Percentiles rank a stretch among this genome's conserved stretches.
These are phyloP conservation scores for Cucurbitaria berberidis DNA, from an alignment of 2,329 filamentous ascomycete genomes.

Conservation along the genomic window DNA sequence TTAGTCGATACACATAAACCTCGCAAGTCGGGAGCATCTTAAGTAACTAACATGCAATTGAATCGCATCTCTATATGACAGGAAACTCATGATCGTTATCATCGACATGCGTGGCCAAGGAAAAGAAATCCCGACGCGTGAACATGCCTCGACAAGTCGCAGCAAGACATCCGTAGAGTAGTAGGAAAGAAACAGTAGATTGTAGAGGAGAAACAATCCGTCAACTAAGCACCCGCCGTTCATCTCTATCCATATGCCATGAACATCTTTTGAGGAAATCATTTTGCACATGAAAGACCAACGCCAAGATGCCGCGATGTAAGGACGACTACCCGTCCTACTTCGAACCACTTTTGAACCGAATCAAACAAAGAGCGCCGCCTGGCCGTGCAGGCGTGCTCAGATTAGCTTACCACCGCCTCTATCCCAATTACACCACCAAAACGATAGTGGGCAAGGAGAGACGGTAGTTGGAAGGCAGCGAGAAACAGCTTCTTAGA, in stretches of 20 bases:
- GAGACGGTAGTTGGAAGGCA: conserved; percentile 35
- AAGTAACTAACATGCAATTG: conserved; percentile 43
- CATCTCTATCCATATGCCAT: conserved; percentile 45
- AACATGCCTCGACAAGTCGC: conserved; percentile 46
- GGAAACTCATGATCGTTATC: conserved; percentile 50
- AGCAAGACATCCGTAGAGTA: conserved; percentile 37
- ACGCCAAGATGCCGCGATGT: conserved; percentile 51
- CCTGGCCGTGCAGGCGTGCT: conserved; percentile 42
- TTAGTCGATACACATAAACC: conserved; percentile 6
- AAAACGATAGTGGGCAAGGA: conserved; percentile 29
- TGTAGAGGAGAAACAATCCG: conserved; percentile 36
- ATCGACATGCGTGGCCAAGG: conserved; percentile 44
- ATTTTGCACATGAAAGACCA: conserved; percentile 50
- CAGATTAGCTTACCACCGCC: conserved; percentile 41
- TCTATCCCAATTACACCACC: conserved; percentile 33
- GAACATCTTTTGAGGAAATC: conserved; percentile 47
- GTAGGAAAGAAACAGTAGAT: conserved; percentile 44
- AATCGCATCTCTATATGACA: conserved; percentile 47
- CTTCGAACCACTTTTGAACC: conserved; percentile 45
- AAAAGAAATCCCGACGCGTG: conserved; percentile 39
- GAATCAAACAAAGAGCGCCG: conserved; percentile 34
- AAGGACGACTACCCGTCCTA: conserved; percentile 39
- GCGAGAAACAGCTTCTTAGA: conserved; percentile 43
- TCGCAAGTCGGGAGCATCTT: conserved; percentile 10
- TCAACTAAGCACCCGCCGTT: conserved; percentile 38